phyloP scores from a whole-genome alignment of 2,329 filamentous ascomycete species.

The Arachnopeziza araneosa region DNA sequence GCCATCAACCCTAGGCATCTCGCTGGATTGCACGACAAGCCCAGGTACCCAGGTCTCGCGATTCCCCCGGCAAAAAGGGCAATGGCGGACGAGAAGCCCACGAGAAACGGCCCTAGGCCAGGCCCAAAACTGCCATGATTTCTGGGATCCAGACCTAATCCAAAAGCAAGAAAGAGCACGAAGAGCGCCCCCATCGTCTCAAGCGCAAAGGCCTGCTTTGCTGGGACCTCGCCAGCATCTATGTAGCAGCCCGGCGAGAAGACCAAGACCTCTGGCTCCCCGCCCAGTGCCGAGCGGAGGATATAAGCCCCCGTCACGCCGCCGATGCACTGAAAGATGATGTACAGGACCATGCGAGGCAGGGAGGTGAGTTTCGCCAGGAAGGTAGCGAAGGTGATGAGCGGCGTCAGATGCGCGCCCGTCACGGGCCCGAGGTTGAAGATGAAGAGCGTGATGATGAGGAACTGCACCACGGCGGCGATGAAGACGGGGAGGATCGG shows the following conservation, averaged over 20 bases:
- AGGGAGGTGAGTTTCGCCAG: slow-evolving; percentile 43
- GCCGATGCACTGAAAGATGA: slow-evolving; percentile 41
- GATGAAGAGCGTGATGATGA: slow-evolving; percentile 42
- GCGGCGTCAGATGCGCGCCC: slow-evolving; percentile 47
- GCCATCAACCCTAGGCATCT: slow-evolving; percentile 5
- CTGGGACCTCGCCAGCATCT: slow-evolving; percentile 18
- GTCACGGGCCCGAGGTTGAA: slow-evolving; percentile 41
- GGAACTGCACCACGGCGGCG: slow-evolving; percentile 3
- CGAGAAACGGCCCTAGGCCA: not conserved
- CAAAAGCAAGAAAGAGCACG: slow-evolving; percentile 3
- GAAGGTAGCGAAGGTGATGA: slow-evolving; percentile 48
- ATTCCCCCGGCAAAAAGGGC: not conserved
- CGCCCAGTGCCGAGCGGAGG: slow-evolving; percentile 17
- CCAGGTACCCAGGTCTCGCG: slow-evolving; percentile 1
- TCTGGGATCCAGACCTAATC: slow-evolving; percentile 2
- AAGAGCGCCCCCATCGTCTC: slow-evolving; percentile 1
- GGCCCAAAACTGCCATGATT: slow-evolving; percentile 1
- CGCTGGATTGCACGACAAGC: slow-evolving; percentile 5
- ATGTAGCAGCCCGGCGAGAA: slow-evolving; percentile 27
- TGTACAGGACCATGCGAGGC: slow-evolving; percentile 43
- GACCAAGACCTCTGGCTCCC: slow-evolving; percentile 10
- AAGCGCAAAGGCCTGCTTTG: slow-evolving; percentile 5
- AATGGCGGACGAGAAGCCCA: not conserved
- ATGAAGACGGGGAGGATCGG: slow-evolving; percentile 2
- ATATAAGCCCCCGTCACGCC: slow-evolving; percentile 33